Percentiles rank a stretch among this genome's conserved stretches.
Conservation (phyloP, 768 basidiomycete genomes). For the Suillus luteus region DNA sequence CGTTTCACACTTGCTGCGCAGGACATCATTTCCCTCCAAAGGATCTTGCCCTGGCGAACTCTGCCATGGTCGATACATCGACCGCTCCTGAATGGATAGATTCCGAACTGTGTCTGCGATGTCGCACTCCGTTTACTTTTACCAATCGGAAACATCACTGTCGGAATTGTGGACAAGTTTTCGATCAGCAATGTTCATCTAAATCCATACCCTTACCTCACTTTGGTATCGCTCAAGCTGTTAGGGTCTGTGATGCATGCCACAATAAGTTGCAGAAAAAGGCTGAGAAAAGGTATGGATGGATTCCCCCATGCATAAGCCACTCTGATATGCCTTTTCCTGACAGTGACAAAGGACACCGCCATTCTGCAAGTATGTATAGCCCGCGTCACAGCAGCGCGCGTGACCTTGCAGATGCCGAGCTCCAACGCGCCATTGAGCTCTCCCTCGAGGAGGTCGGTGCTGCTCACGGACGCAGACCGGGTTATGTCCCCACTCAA, state of each 20-base stretch:
- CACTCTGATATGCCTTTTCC: background rate
- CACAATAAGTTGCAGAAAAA: constrained; percentile 74
- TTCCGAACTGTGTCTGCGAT: constrained; percentile 91
- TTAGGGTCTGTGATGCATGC: constrained; percentile 93
- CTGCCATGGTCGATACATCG: constrained; percentile 88
- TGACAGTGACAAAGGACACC: constrained; percentile 49
- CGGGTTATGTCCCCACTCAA: constrained; percentile 71
- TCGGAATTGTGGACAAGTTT: constrained; percentile 95
- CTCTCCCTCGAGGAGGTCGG: constrained; percentile 82
- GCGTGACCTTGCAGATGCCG: constrained; percentile 75
- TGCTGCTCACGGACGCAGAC: constrained; percentile 48
- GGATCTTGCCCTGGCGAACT: constrained; percentile 65
- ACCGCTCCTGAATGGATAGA: constrained; percentile 98
- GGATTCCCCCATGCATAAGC: background rate
- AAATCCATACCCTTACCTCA: constrained; percentile 85
- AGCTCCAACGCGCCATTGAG: constrained; percentile 92
- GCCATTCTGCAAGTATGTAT: constrained; percentile 56
- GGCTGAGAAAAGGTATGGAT: constrained; percentile 54
- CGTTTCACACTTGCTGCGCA: constrained; percentile 28
- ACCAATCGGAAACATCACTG: constrained; percentile 99
- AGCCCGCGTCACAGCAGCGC: constrained; percentile 55
- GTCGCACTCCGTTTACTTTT: constrained; percentile 87
- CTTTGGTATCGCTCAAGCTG: constrained; percentile 90
- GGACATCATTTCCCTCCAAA: constrained; percentile 87
- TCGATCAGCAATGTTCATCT: constrained; percentile 91